Evolutionary conservation across 768 basidiomycete genomes (phyloP), one percentile per base, ranked within the genome.

Genomic region (Nevesoporus exiguus): DNA sequence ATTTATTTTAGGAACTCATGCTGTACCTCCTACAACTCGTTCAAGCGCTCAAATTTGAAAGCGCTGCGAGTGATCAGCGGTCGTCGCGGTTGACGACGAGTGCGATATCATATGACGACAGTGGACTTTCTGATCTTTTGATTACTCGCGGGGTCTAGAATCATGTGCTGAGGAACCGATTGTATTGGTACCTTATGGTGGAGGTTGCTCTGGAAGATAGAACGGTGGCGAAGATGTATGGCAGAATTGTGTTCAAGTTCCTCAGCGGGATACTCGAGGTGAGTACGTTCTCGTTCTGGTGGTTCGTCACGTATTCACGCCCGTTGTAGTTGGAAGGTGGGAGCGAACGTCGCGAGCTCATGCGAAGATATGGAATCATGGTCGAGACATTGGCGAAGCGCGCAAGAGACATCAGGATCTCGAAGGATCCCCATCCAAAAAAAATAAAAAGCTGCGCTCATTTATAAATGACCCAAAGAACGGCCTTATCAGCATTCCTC

Each of bases 111-210:
- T 89, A 95, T 54, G 90, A 93, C 43, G 94, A 97, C 57, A 93
- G 91, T 61, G 94, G 95, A 1, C 77, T 99, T 9, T 87, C 94
- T 1, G 93, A 96, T 61, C 98, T 98, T 67, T 76, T 99, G 46
- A 90, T 98, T 48, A 72, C 81, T 5, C 81, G 95, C 21, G 92
- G 91, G 17, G 91, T 93, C 13, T 76, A 80, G 59, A 96, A 96
- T 63, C 77, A 77, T 3, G 79, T 96, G 0, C 76, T 99, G 2
- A 96, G 95, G 0, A 98, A 98, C 62, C 80, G 91, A 24, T 76
- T 98, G 59, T 90, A 96, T 67, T 98, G 97, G 97, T 99, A 98
- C 63, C 83, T 98, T 51, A 93, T 94, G 83, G 95, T 98, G 5
- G 97, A 98, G 67, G 86, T 93, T 17, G 90, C 92, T 21, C 73